A percentile compares a stretch with the other conserved stretches of the same genome.
These are phyloP conservation scores for Asterionellopsis glacialis DNA, from an alignment of 108 stramenopile genomes.

Conservation along the genomic window DNA sequence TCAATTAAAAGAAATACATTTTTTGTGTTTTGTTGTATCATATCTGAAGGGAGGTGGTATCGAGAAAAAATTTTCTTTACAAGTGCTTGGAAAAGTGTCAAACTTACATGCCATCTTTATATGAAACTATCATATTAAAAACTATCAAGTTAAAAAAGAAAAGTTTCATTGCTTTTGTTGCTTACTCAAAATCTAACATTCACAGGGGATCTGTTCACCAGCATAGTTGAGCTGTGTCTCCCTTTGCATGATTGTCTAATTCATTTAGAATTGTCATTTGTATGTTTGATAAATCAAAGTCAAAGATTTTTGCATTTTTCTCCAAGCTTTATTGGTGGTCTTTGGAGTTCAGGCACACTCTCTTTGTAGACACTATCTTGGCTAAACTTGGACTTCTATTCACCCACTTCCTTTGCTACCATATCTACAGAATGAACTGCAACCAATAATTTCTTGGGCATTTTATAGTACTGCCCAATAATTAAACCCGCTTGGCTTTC, in stretches of 20 bases:
- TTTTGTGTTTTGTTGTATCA: too few relatives aligned
- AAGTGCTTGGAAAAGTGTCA: background rate
- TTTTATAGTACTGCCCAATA: constrained; percentile 9
- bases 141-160: too few relatives aligned
- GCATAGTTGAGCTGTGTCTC: constrained; percentile 44
- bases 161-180: background rate
- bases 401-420: background rate
- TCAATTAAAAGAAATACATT: too few relatives aligned
- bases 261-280: constrained; percentile 25
- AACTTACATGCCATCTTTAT: background rate
- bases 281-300: constrained; percentile 27
- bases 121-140: background rate
- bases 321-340: constrained; percentile 28
- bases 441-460: background rate
- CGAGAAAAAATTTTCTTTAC: too few relatives aligned
- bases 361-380: constrained; percentile 57
- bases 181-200: constrained; percentile 53
- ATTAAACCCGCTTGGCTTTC: constrained; percentile 37
- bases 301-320: constrained; percentile 53
- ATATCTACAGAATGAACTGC: background rate
- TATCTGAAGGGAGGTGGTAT: too few relatives aligned
- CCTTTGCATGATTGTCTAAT: constrained; percentile 14
- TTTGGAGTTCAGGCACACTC: constrained; percentile 61
- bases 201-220: constrained; percentile 69
- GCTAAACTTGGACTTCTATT: constrained; percentile 44